Percentiles rank a stretch among this genome's conserved stretches.
phyloP scores from a whole-genome alignment of 768 basidiomycete species.

The Pulveroboletus sp. region DNA sequence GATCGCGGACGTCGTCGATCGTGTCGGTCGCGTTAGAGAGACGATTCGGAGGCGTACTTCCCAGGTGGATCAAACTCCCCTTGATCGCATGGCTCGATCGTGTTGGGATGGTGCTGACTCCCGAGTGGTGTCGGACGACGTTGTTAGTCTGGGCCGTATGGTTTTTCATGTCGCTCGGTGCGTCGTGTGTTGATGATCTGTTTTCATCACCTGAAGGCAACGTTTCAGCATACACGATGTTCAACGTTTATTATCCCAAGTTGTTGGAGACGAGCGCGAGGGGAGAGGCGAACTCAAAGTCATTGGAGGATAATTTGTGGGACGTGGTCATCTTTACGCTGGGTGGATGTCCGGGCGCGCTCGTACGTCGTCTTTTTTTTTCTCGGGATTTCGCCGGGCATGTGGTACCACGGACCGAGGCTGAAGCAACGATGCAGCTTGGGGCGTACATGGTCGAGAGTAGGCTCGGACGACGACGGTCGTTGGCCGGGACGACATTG shows the following conservation, averaged over 20 bases:
- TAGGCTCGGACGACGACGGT: slow-evolving; percentile 63
- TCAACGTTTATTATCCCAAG: slow-evolving; percentile 89
- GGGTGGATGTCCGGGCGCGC: slow-evolving; percentile 79
- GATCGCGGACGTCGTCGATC: slow-evolving; percentile 38
- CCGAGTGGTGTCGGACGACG: slow-evolving; percentile 75
- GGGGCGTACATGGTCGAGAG: slow-evolving; percentile 82
- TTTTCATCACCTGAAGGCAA: background rate
- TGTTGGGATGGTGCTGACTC: slow-evolving; percentile 63
- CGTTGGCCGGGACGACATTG: slow-evolving; percentile 73
- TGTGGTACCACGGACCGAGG: no score
- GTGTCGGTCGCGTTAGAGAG: slow-evolving; percentile 37
- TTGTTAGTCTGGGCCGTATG: slow-evolving; percentile 76
- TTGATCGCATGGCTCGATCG: slow-evolving; percentile 67
- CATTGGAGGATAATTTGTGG: slow-evolving; percentile 64
- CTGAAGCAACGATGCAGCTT: slow-evolving; percentile 41
- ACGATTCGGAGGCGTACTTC: slow-evolving; percentile 42
- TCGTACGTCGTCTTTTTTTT: slow-evolving; percentile 46
- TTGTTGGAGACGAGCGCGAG: slow-evolving; percentile 56
- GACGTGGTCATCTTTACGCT: slow-evolving; percentile 85
- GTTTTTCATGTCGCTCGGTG: slow-evolving; percentile 75
- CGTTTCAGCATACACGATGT: slow-evolving; percentile 77
- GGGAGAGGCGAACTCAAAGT: slow-evolving; percentile 34
- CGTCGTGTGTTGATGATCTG: slow-evolving; percentile 19
- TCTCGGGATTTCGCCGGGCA: no score
- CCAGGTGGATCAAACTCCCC: slow-evolving; percentile 53